Evolutionary conservation across 768 basidiomycete genomes (phyloP).

Genomic region (Suillus weaverae): DNA sequence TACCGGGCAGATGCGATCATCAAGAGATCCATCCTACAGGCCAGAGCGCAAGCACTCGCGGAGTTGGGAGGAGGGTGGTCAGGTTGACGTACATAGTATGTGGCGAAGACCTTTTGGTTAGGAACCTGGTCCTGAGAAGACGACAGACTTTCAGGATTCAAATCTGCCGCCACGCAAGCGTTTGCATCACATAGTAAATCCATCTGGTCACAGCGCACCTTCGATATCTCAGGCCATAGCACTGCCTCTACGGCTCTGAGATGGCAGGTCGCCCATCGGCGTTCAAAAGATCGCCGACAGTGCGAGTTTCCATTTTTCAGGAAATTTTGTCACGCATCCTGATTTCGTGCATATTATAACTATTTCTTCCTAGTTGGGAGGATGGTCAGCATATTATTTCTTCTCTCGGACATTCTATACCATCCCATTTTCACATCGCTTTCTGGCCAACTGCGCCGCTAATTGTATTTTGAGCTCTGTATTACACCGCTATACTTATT

Average conservation of each 20-base stretch:
- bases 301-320: conserved; percentile 16
- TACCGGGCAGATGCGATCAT: conserved; percentile 37
- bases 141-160: conserved; percentile 43
- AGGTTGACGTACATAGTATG: conserved; percentile 34
- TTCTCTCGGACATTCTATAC: conserved; percentile 5
- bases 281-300: conserved; percentile 17
- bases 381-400: conserved; percentile 1
- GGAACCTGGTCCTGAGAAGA: conserved; percentile 12
- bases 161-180: conserved; percentile 59
- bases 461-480: conserved; percentile 6
- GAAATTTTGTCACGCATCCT: neutral
- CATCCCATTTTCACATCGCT: conserved; percentile 3
- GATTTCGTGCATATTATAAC: conserved; percentile 12
- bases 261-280: conserved; percentile 24
- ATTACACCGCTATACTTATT: conserved; percentile 3
- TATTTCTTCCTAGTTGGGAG: conserved; percentile 6
- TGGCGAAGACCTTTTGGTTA: conserved; percentile 14
- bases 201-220: conserved; percentile 48
- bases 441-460: neutral
- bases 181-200: conserved; percentile 64
- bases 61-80: conserved; percentile 57
- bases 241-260: conserved; percentile 46
- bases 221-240: conserved; percentile 58
- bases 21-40: conserved; percentile 38
- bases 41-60: conserved; percentile 59